Conservation (phyloP, 257 asterid genomes). For the Galeopsis tetrahit region DNA sequence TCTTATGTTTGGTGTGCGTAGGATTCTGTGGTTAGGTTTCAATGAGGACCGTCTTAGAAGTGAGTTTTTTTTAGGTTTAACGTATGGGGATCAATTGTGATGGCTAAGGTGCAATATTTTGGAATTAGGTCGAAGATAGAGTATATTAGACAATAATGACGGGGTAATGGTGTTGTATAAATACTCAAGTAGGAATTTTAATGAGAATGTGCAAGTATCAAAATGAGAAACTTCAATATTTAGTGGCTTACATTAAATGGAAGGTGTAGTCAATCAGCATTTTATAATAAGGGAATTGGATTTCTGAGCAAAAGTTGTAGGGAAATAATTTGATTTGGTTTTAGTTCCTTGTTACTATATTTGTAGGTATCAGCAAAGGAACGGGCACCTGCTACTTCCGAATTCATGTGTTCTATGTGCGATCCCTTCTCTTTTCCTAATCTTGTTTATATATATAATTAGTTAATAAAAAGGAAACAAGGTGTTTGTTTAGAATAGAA, state of each 20-base stretch:
- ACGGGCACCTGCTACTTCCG: conserved; percentile 18
- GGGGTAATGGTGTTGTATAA: conserved; percentile 20
- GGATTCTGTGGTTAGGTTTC: not conserved
- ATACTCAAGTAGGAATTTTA: not conserved
- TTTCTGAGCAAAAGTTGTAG: not conserved
- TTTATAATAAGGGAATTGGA: not conserved
- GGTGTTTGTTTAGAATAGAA: not conserved
- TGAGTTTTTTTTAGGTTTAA: not conserved
- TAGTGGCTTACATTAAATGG: conserved; percentile 1
- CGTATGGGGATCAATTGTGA: conserved; percentile 13
- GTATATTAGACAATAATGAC: not conserved
- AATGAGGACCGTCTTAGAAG: conserved; percentile 25
- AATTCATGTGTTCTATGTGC: conserved; percentile 1
- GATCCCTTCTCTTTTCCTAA: not conserved
- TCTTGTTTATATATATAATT: not conserved
- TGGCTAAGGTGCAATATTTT: conserved; percentile 13
- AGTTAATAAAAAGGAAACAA: conserved; percentile 2
- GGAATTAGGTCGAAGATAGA: conserved; percentile 19
- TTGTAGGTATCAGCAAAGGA: not conserved
- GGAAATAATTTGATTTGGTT: conserved; percentile 14
- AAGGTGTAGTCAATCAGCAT: conserved; percentile 6
- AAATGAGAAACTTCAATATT: not conserved
- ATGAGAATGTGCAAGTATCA: conserved; percentile 9
- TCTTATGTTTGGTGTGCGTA: not conserved
- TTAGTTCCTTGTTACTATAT: not conserved